phyloP scores from a whole-genome alignment of 2,329 filamentous ascomycete genomes.

The Cladosporium cucumerinum region DNA sequence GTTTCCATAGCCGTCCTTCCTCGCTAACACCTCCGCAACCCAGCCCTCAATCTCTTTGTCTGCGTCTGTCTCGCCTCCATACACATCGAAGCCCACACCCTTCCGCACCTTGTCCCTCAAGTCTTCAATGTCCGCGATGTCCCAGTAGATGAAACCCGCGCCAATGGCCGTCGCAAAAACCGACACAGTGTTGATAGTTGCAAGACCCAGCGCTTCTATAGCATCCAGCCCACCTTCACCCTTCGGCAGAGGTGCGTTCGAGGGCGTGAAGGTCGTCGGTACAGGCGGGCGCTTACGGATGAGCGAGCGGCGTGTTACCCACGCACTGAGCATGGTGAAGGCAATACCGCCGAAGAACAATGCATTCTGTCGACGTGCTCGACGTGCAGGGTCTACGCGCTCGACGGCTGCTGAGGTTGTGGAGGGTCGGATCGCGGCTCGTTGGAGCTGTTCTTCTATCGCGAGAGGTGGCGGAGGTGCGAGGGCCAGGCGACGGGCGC shows the following conservation, averaged over 20 bases:
- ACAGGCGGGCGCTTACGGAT: constrained; percentile 58
- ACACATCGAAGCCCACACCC: constrained; percentile 58
- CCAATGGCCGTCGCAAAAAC: constrained; percentile 73
- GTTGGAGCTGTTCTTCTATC: background rate
- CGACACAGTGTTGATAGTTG: constrained; percentile 79
- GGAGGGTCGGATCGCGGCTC: constrained; percentile 9
- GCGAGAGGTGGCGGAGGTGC: constrained; percentile 4
- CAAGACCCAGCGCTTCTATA: constrained; percentile 76
- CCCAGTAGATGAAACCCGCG: constrained; percentile 70
- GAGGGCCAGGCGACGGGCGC: constrained; percentile 19
- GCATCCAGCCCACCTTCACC: constrained; percentile 66
- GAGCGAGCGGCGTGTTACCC: constrained; percentile 63
- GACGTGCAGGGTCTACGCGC: constrained; percentile 28
- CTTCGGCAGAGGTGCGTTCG: constrained; percentile 46
- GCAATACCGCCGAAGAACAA: constrained; percentile 71
- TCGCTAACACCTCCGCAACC: constrained; percentile 47
- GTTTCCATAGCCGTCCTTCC: constrained; percentile 46
- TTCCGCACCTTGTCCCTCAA: constrained; percentile 57
- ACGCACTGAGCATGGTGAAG: constrained; percentile 69
- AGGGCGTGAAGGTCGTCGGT: constrained; percentile 70
- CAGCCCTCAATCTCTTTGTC: constrained; percentile 55
- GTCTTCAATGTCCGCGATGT: constrained; percentile 58
- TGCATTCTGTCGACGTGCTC: constrained; percentile 31
- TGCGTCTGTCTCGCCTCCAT: constrained; percentile 48
- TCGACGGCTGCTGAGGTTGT: constrained; percentile 19